A percentile compares a stretch with the other conserved stretches of the same genome.
Evolutionary conservation across 2,329 filamentous ascomycete genomes (phyloP).

Genomic region (Colletotrichum ledebouriae): DNA sequence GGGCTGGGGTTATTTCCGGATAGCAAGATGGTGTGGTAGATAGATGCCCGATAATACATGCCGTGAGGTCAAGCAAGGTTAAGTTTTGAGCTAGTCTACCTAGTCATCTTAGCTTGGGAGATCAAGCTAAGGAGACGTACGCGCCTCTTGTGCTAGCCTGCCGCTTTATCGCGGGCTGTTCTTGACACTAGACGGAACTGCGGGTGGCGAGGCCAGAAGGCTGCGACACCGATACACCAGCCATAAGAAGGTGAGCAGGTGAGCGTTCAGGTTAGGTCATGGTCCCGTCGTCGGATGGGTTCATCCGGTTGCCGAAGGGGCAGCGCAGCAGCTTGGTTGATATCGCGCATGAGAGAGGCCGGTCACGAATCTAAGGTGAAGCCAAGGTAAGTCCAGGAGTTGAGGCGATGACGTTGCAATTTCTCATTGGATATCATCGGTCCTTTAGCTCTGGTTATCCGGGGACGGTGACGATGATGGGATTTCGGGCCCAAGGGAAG

Average conservation of each 20-base stretch:
- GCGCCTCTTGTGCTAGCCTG: too few relatives aligned
- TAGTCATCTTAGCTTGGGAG: too few relatives aligned
- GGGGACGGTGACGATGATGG: background rate
- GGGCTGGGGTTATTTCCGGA: too few relatives aligned
- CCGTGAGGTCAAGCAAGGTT: too few relatives aligned
- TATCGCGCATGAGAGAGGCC: background rate
- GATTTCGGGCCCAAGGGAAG: background rate
- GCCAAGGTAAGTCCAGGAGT: constrained; percentile 15
- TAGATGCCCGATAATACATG: too few relatives aligned
- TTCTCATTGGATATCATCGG: constrained; percentile 1
- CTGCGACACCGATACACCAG: background rate
- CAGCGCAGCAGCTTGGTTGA: background rate
- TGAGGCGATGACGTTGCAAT: constrained; percentile 26
- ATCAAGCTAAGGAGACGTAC: background rate
- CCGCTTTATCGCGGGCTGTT: background rate
- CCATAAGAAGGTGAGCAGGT: constrained; percentile 12
- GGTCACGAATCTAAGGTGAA: constrained; percentile 18
- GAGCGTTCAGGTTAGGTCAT: background rate
- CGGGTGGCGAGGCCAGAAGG: too few relatives aligned
- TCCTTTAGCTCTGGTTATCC: background rate
- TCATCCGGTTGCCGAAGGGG: constrained; percentile 11
- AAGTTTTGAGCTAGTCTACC: too few relatives aligned
- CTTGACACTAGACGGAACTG: background rate
- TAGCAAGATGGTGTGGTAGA: too few relatives aligned
- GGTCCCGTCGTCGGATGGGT: constrained; percentile 9